Conservation (phyloP, 2,329 filamentous ascomycete species). For the Ascocoryne sarcoides region DNA sequence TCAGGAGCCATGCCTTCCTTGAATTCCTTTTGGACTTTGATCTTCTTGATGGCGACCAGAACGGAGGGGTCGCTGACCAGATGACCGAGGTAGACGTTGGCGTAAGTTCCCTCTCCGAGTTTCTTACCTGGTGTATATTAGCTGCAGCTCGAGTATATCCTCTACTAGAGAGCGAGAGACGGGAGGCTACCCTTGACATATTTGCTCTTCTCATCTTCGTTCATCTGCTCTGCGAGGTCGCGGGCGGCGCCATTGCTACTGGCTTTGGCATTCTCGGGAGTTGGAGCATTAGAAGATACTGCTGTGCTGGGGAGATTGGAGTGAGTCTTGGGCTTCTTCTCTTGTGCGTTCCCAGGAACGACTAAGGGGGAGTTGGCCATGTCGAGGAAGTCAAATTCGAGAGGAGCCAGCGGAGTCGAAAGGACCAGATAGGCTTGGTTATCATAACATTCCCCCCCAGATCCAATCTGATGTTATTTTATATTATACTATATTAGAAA, state of each 20-base stretch:
- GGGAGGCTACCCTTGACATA: conserved; percentile 66
- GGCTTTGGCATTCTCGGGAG: conserved; percentile 1
- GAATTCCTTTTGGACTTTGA: conserved; percentile 79
- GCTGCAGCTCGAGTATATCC: background rate
- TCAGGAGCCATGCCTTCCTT: conserved; percentile 89
- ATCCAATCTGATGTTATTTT: no score
- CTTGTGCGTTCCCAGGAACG: conserved; percentile 11
- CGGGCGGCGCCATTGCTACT: conserved; percentile 27
- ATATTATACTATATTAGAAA: no score
- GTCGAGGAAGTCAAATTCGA: no score
- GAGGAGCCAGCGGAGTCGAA: no score
- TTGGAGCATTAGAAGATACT: conserved; percentile 13
- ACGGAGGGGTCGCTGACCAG: conserved; percentile 61
- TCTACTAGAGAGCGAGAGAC: conserved; percentile 4
- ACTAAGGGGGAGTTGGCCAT: conserved; percentile 22
- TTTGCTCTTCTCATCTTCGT: conserved; percentile 74
- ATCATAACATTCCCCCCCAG: no score
- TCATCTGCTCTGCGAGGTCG: conserved; percentile 70
- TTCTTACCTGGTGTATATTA: conserved; percentile 56
- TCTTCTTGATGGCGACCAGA: conserved; percentile 87
- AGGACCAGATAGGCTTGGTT: no score
- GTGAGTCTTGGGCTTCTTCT: conserved; percentile 8
- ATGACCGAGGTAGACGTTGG: conserved; percentile 86
- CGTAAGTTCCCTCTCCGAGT: conserved; percentile 93
- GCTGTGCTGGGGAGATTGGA: conserved; percentile 14